Evolutionary conservation across 305 asterid species (phyloP).

Genomic region (Coffea humblotiana): DNA sequence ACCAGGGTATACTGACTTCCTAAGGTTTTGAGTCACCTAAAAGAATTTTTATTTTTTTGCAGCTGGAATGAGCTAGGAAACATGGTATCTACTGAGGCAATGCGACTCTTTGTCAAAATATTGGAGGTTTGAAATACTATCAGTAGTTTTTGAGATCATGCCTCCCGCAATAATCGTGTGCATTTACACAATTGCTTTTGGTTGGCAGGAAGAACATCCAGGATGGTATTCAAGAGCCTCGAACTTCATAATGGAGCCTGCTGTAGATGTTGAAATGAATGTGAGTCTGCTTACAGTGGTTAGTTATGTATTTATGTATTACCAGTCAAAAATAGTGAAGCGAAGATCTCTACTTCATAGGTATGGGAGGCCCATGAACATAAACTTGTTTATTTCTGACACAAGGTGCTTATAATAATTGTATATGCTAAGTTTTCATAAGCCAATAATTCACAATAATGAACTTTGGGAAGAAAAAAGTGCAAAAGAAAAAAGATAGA

Average conservation of each 20-base stretch:
- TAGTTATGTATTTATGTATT: neutral
- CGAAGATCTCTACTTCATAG: constrained; percentile 5
- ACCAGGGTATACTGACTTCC: neutral
- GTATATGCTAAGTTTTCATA: neutral
- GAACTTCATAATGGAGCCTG: constrained; percentile 60
- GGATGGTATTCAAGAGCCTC: constrained; percentile 91
- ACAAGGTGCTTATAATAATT: neutral
- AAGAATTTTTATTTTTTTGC: constrained; percentile 25
- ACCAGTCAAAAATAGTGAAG: neutral
- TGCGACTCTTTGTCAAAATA: constrained; percentile 94
- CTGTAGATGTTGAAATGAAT: constrained; percentile 62
- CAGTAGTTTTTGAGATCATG: constrained; percentile 9
- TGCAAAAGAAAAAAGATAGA: neutral
- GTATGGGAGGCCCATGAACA: neutral
- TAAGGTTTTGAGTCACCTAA: neutral
- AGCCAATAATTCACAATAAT: neutral
- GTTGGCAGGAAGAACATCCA: constrained; percentile 86
- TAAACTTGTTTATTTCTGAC: neutral
- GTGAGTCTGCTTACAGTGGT: constrained; percentile 44
- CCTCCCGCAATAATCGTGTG: constrained; percentile 1
- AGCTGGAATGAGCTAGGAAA: constrained; percentile 94
- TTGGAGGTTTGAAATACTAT: constrained; percentile 61
- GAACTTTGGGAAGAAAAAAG: neutral
- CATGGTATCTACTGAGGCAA: constrained; percentile 90
- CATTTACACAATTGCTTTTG: neutral